These are phyloP conservation scores for Eucalyptus virginea DNA, from an alignment of 345 rosid genomes.

Conservation along the genomic window DNA sequence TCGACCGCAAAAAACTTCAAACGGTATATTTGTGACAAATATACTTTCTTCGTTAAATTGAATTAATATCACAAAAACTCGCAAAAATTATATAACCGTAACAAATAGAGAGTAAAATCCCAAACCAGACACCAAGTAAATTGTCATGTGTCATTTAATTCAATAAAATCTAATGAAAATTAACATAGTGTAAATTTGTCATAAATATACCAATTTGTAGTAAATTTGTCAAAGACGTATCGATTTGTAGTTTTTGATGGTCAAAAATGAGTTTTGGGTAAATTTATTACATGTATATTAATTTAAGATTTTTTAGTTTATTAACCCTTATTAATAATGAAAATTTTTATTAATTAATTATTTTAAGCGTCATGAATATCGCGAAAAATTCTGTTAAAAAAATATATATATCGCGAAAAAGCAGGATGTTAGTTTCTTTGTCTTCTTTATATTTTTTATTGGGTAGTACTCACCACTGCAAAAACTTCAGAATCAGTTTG, in stretches of 20 bases:
- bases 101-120: accelerated
- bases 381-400: too few species aligned
- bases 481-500: background rate
- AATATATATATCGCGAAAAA: too few species aligned
- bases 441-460: background rate
- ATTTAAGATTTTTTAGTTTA: accelerated
- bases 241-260: accelerated
- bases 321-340: too few species aligned
- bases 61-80: too few species aligned
- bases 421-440: too few species aligned
- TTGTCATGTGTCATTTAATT: accelerated
- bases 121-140: accelerated
- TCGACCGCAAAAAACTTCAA: accelerated
- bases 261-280: accelerated
- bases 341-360: too few species aligned
- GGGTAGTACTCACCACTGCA: accelerated
- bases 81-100: accelerated
- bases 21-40: accelerated
- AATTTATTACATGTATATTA: accelerated
- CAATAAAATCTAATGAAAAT: accelerated
- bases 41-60: accelerated
- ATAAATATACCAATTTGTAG: accelerated
- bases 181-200: accelerated
- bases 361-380: too few species aligned
- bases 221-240: accelerated